Conservation (phyloP, 2,329 filamentous ascomycete species). For the Diplodia corticola region DNA sequence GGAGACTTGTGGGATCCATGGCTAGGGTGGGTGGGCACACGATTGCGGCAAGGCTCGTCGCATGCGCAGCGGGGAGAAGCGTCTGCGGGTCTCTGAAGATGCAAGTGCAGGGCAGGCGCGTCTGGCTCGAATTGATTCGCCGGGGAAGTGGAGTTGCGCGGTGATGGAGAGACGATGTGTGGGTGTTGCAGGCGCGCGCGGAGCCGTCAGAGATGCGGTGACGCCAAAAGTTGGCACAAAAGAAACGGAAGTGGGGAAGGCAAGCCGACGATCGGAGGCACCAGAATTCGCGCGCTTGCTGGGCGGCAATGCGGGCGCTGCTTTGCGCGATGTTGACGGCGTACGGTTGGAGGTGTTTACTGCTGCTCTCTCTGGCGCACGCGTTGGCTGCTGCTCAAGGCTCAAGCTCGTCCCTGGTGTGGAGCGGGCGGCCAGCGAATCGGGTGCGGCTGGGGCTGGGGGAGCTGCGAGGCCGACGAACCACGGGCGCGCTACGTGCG, state of each 20-base stretch:
- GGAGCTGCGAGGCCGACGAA: slow-evolving; percentile 27
- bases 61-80: slow-evolving; percentile 24
- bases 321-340: neutral
- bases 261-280: slow-evolving; percentile 15
- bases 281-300: neutral
- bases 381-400: slow-evolving; percentile 18
- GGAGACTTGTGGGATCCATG: slow-evolving; percentile 43
- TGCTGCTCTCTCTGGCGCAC: slow-evolving; percentile 9
- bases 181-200: slow-evolving; percentile 24
- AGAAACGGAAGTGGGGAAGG: slow-evolving; percentile 23
- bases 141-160: slow-evolving; percentile 32
- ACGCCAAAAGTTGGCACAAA: slow-evolving; percentile 18
- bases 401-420: slow-evolving; percentile 21
- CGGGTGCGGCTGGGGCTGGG: slow-evolving; percentile 17
- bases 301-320: neutral
- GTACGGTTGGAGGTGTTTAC: slow-evolving; percentile 14
- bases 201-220: slow-evolving; percentile 24
- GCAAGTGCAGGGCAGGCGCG: slow-evolving; percentile 14
- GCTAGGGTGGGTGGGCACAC: slow-evolving; percentile 30
- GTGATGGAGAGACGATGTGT: slow-evolving; percentile 36
- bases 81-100: slow-evolving; percentile 4
- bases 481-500: slow-evolving; percentile 30
- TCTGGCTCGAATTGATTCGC: slow-evolving; percentile 21
- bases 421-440: slow-evolving; percentile 19
- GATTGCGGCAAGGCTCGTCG: slow-evolving; percentile 30